Percentiles rank a stretch among this genome's conserved stretches.
phyloP scores from a whole-genome alignment of 352 stramenopile species.

The Phytophthora citrophthora region DNA sequence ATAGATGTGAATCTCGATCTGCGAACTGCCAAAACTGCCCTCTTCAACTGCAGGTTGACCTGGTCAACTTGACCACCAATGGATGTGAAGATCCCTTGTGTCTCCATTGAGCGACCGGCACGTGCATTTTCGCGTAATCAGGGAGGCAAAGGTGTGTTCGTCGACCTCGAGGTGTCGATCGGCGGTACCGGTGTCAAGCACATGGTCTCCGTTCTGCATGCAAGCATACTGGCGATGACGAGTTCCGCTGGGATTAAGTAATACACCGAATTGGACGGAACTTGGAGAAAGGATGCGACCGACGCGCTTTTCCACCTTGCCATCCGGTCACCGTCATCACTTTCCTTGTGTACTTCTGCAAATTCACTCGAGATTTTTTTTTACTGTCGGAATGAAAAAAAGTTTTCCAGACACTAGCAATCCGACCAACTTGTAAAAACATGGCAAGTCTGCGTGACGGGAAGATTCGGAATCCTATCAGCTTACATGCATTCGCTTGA shows the following conservation, averaged over 20 bases:
- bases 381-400: too few species aligned
- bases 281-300: slow-evolving; percentile 6
- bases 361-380: neutral
- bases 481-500: slow-evolving; percentile 14
- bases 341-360: slow-evolving; percentile 8
- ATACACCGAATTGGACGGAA: slow-evolving; percentile 2
- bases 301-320: slow-evolving; percentile 21
- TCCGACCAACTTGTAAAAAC: neutral
- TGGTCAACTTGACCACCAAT: neutral
- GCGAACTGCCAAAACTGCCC: slow-evolving; percentile 2
- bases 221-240: slow-evolving; percentile 36
- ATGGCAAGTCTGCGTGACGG: neutral
- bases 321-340: slow-evolving; percentile 31
- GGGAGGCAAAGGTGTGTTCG: neutral
- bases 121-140: slow-evolving; percentile 20
- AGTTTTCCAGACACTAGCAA: slow-evolving; percentile 11
- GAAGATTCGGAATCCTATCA: slow-evolving; percentile 26
- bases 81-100: neutral
- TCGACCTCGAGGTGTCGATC: slow-evolving; percentile 6
- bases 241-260: slow-evolving; percentile 22
- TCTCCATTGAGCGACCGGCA: neutral
- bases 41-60: slow-evolving; percentile 14
- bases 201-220: slow-evolving; percentile 20
- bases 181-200: slow-evolving; percentile 18
- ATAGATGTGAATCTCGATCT: slow-evolving; percentile 16